These are phyloP conservation scores for Syzygium grande DNA, from an alignment of 345 rosid genomes.

Conservation along the genomic window DNA sequence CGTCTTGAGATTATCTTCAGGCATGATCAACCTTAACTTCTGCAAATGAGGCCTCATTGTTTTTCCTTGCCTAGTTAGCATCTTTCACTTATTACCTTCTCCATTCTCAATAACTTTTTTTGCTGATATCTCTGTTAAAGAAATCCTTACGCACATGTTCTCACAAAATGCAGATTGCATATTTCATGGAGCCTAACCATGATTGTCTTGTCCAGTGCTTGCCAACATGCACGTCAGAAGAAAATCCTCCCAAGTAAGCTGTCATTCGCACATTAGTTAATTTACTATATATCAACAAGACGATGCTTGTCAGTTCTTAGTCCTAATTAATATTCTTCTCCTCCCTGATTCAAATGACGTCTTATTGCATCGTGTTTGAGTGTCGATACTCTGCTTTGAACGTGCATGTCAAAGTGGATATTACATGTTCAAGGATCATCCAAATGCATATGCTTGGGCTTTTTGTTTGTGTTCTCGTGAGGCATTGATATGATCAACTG, in stretches of 20 bases:
- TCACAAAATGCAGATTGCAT: constrained; percentile 51
- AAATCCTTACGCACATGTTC: neutral
- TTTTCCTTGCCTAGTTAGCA: neutral
- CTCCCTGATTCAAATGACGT: neutral
- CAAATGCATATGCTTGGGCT: neutral
- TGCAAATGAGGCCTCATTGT: neutral
- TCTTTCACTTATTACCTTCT: neutral
- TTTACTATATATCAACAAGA: neutral
- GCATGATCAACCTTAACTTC: neutral
- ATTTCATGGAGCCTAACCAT: constrained; percentile 71
- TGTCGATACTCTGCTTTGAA: neutral
- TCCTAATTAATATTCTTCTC: neutral
- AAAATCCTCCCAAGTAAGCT: constrained; percentile 69
- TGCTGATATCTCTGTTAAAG: neutral
- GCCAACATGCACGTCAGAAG: constrained; percentile 73
- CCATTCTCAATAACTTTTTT: neutral
- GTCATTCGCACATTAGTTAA: neutral
- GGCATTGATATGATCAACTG: neutral
- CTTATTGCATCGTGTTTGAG: neutral
- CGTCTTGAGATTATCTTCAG: neutral
- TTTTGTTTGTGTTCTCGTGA: neutral
- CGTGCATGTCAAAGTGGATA: neutral
- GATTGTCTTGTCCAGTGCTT: constrained; percentile 85
- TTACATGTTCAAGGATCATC: neutral
- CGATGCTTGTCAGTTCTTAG: neutral